Percentiles rank a stretch among this genome's conserved stretches.
Conservation (phyloP, 2,329 filamentous ascomycete genomes). For the Fusarium circinatum region DNA sequence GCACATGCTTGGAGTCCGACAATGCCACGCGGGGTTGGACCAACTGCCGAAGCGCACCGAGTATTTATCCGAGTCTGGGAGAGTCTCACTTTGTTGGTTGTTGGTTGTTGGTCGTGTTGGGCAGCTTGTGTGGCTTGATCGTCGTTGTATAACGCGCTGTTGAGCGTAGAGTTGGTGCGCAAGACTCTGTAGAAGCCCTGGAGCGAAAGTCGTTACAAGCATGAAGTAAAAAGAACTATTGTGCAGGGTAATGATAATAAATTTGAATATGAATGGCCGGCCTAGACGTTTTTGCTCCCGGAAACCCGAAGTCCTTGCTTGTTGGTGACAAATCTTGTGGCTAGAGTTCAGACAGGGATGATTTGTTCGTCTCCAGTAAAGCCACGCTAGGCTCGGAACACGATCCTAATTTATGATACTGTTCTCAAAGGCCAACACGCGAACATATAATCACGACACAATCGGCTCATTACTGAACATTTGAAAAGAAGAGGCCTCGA, state of each 20-base stretch:
- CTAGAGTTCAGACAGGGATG: no score
- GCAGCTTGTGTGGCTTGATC: background rate
- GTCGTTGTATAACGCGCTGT: background rate
- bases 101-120: background rate
- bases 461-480: no score
- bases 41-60: background rate
- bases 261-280: no score
- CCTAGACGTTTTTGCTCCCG: no score
- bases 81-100: background rate
- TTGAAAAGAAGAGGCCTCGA: accelerated
- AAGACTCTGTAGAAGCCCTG: background rate
- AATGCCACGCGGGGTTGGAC: background rate
- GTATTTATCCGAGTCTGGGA: background rate
- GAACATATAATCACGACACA: no score
- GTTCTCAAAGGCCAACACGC: no score
- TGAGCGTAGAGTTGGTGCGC: background rate
- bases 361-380: no score
- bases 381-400: no score
- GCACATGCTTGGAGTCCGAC: background rate
- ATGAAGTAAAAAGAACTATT: background rate
- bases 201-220: background rate
- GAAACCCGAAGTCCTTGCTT: no score
- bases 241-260: no score
- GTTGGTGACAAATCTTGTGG: no score
- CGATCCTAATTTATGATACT: no score